Conservation (phyloP, 371 early-diverging fungal genomes). For the Choanephora cucurbitarum region DNA sequence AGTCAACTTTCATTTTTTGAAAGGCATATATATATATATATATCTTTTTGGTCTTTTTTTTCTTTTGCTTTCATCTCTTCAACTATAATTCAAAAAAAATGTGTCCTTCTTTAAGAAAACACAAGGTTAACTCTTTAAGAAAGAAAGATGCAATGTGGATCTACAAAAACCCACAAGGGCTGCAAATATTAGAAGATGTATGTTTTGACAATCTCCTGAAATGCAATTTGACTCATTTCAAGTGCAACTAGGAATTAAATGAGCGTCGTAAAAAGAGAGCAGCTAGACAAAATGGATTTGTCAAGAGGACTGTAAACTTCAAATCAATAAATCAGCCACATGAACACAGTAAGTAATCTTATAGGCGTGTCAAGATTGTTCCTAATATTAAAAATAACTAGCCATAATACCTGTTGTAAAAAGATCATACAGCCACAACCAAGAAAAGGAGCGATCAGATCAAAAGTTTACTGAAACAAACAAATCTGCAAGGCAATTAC, state of each 20-base stretch:
- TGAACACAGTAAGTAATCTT: not conserved
- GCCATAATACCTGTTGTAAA: not conserved
- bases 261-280: slow-evolving; percentile 15
- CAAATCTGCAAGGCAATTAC: not conserved
- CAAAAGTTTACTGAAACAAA: not conserved
- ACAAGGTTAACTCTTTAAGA: slow-evolving; percentile 2
- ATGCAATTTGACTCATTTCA: no score
- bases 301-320: no score
- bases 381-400: no score
- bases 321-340: not conserved
- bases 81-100: not conserved
- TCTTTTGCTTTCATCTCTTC: not conserved
- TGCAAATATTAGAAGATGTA: slow-evolving; percentile 21
- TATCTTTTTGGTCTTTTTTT: not conserved
- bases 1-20: slow-evolving; percentile 2
- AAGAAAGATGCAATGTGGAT: slow-evolving; percentile 27
- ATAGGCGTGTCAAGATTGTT: no score
- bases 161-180: slow-evolving; percentile 24
- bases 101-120: not conserved
- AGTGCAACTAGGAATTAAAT: slow-evolving; percentile 16
- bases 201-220: not conserved
- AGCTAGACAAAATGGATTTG: slow-evolving; percentile 2
- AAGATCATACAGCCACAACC: not conserved
- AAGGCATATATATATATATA: not conserved
- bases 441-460: no score